Evolutionary conservation across 169 alveolate genomes (phyloP).

Genomic region (Cryptosporidium tyzzeri): DNA sequence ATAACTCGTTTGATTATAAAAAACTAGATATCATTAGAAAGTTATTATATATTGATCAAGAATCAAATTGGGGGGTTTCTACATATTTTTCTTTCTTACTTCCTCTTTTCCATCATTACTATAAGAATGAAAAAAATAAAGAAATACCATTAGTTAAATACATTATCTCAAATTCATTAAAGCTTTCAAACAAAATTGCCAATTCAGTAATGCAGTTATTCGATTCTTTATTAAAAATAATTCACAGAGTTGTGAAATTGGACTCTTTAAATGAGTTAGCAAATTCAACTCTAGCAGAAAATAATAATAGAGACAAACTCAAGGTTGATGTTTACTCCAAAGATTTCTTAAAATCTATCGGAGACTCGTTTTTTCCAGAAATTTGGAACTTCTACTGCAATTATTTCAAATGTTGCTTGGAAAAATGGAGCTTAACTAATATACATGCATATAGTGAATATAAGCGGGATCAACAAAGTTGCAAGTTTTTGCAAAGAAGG

Average conservation of each 20-base stretch:
- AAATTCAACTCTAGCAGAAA: slow-evolving; percentile 11
- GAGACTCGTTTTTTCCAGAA: background rate
- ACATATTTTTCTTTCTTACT: slow-evolving; percentile 56
- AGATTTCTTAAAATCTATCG: background rate
- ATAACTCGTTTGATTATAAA: background rate
- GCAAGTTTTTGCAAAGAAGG: background rate
- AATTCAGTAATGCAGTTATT: slow-evolving; percentile 23
- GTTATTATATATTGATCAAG: slow-evolving; percentile 19
- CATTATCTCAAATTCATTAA: slow-evolving; percentile 46
- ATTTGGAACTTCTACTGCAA: slow-evolving; percentile 14
- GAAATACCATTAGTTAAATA: slow-evolving; percentile 24
- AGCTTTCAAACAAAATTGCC: slow-evolving; percentile 46
- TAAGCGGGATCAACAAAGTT: background rate
- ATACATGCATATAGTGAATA: background rate
- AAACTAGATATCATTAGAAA: background rate
- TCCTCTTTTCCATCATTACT: slow-evolving; percentile 40
- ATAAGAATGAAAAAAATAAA: slow-evolving; percentile 5
- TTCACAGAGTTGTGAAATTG: slow-evolving; percentile 3
- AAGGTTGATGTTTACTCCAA: slow-evolving; percentile 18
- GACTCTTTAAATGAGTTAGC: slow-evolving; percentile 32
- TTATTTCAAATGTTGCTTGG: slow-evolving; percentile 7
- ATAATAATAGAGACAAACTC: background rate
- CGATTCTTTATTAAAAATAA: slow-evolving; percentile 20
- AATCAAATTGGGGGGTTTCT: slow-evolving; percentile 46
- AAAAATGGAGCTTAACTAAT: background rate